These are phyloP conservation scores for Nelumbo lutea DNA, from an alignment of 164 flowering plant genomes.

Conservation along the genomic window DNA sequence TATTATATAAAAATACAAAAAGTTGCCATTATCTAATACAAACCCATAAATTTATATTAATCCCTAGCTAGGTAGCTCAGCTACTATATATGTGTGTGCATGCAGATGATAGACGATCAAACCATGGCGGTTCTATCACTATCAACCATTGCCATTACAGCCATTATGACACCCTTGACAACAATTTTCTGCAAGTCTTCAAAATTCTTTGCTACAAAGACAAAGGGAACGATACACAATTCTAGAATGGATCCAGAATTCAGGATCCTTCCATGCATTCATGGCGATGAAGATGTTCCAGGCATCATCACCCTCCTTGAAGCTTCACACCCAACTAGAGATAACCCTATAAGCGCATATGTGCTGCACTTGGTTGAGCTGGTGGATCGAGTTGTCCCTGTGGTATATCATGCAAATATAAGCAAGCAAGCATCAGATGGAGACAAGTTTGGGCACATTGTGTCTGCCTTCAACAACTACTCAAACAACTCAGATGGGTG, in stretches of 20 bases:
- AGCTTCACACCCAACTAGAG: conserved; percentile 33
- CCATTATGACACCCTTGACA: conserved; percentile 42
- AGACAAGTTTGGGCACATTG: conserved; percentile 10
- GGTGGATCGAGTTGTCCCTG: conserved; percentile 28
- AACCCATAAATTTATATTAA: no score
- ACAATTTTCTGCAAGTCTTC: conserved; percentile 57
- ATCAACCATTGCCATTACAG: conserved; percentile 23
- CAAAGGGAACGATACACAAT: conserved; percentile 63
- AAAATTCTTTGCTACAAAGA: conserved; percentile 37
- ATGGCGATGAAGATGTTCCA: conserved; percentile 35
- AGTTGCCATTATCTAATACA: no score
- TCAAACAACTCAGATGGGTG: conserved; percentile 9
- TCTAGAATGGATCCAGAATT: conserved; percentile 33
- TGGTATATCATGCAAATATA: conserved; percentile 16
- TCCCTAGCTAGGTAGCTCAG: no score
- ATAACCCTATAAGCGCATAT: conserved; percentile 34
- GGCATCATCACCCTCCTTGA: conserved; percentile 48
- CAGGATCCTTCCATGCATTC: conserved; percentile 39
- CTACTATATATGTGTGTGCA: no score
- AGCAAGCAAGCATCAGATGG: not conserved
- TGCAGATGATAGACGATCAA: conserved; percentile 42
- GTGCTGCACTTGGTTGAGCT: conserved; percentile 54
- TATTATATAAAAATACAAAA: no score
- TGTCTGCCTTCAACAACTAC: conserved; percentile 24
- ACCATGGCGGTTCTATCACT: conserved; percentile 43